Base-by-base conservation (phyloP, 257 asterid genomes). In the Solanum okadae region DNA sequence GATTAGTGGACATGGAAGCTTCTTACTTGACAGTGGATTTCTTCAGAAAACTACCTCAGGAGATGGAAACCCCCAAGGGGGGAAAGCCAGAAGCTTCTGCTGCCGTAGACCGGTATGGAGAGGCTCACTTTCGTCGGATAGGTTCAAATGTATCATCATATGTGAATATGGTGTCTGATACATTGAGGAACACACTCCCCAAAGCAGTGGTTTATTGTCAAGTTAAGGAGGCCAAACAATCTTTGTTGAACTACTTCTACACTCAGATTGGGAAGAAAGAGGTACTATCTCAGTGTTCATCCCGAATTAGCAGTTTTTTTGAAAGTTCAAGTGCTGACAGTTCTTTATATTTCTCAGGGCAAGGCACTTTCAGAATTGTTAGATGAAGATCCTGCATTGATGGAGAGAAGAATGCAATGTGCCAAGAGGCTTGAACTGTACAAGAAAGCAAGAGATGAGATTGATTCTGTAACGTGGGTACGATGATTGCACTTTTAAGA, bases 1-100 rank as follows among this genome's bases (percentile, higher is more conserved):
- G 99, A 91, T 89, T 96, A 96, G 99, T 96, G 56, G 98, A 96
- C 76, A 96, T 96, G 99, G 99, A 96, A 88, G 91, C 96, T 86
- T 94, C 99, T 1, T 96, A 96, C 90, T 90, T 95, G 67, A 96
- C 99, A 5, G 99, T 94, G 25, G 99, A 96, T 56, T 96, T 94
- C 94, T 96, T 96, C 92, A 94, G 99, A 89, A 96, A 65, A 85
- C 97, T 96, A 70, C 98, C 99, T 37, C 96, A 93, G 90, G 99
- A 96, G 93, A 90, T 96, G 27, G 99, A 96, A 81, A 46, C 1
- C 68, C 86, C 20, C 90, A 94, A 88, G 78, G 91, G 88, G 78
- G 95, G 92, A 84, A 94, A 91, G 88, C 92, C 91, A 59, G 93
- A 93, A 37, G 87, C 89, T 31, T 88, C 91, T 70, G 93, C 93